phyloP scores from a whole-genome alignment of 495 filamentous ascomycete species.

The Lasiosphaeria miniovina region DNA sequence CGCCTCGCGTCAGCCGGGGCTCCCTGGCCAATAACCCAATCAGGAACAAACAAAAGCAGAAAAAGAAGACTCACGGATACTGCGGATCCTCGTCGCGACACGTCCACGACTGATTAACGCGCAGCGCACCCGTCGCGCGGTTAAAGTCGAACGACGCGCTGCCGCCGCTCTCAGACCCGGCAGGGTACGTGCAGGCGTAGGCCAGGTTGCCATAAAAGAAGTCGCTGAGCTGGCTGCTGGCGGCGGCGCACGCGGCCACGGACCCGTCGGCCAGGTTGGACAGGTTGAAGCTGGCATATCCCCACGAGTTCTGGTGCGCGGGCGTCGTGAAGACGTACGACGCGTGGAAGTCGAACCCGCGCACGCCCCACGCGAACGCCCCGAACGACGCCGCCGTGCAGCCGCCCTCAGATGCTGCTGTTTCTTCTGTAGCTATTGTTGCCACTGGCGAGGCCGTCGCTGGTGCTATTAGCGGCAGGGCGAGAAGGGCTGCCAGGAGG shows the following conservation, averaged over 20 bases:
- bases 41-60: not conserved
- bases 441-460: slow-evolving; percentile 11
- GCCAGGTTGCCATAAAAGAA: slow-evolving; percentile 44
- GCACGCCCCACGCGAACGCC: slow-evolving; percentile 34
- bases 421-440: not conserved
- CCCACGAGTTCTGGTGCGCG: slow-evolving; percentile 43
- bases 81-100: slow-evolving; percentile 37
- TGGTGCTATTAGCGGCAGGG: not conserved
- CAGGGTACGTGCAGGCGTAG: slow-evolving; percentile 34
- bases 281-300: slow-evolving; percentile 42
- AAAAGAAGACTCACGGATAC: slow-evolving; percentile 33
- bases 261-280: slow-evolving; percentile 36
- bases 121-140: slow-evolving; percentile 27
- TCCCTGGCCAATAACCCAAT: too few species aligned
- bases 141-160: slow-evolving; percentile 36
- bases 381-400: slow-evolving; percentile 33
- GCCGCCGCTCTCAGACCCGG: not conserved
- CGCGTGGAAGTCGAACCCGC: slow-evolving; percentile 39
- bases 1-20: not conserved
- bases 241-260: slow-evolving; percentile 33
- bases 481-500: slow-evolving; percentile 3
- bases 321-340: slow-evolving; percentile 42
- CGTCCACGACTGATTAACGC: slow-evolving; percentile 43
- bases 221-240: slow-evolving; percentile 38
- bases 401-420: slow-evolving; percentile 4